These are phyloP conservation scores for Tremella mesenterica DNA, from an alignment of 768 basidiomycete genomes.

Conservation along the genomic window DNA sequence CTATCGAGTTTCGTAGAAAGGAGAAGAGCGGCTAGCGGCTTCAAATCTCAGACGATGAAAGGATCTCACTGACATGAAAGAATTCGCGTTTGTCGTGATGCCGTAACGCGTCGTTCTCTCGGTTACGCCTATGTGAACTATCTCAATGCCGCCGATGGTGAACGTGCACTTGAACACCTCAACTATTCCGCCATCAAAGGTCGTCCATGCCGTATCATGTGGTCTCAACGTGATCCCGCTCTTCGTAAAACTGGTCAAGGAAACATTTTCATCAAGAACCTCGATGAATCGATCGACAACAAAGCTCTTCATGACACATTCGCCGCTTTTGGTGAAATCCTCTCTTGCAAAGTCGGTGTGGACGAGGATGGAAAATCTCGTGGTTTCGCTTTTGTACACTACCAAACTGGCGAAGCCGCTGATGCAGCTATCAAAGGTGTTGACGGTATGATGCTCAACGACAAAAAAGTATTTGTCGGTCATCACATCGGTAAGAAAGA, in stretches of 20 bases:
- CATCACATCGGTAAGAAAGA: slow-evolving; percentile 98
- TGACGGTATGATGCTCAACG: slow-evolving; percentile 97
- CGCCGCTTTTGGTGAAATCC: slow-evolving; percentile 94
- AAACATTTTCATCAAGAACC: slow-evolving; percentile 99
- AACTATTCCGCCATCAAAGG: slow-evolving; percentile 85
- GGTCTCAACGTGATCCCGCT: slow-evolving; percentile 99
- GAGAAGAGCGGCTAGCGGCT: too few species aligned
- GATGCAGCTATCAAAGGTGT: slow-evolving; percentile 95
- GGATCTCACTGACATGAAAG: slow-evolving; percentile 46
- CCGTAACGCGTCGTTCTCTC: slow-evolving; percentile 97
- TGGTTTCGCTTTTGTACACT: slow-evolving; percentile 96
- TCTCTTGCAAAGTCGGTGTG: slow-evolving; percentile 97
- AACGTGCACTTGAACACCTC: slow-evolving; percentile 96
- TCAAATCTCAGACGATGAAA: background rate
- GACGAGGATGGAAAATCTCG: slow-evolving; percentile 92
- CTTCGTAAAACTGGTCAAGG: slow-evolving; percentile 99
- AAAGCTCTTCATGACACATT: slow-evolving; percentile 99
- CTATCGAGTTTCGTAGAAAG: background rate
- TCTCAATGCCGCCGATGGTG: slow-evolving; percentile 91
- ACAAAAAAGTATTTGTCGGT: slow-evolving; percentile 98
- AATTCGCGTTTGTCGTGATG: slow-evolving; percentile 99
- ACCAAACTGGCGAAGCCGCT: slow-evolving; percentile 93
- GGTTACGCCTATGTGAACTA: slow-evolving; percentile 99
- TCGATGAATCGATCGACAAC: slow-evolving; percentile 95
- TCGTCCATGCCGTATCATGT: slow-evolving; percentile 99